phyloP scores from a whole-genome alignment of 2,329 filamentous ascomycete genomes.

The Claviceps fusiformis region DNA sequence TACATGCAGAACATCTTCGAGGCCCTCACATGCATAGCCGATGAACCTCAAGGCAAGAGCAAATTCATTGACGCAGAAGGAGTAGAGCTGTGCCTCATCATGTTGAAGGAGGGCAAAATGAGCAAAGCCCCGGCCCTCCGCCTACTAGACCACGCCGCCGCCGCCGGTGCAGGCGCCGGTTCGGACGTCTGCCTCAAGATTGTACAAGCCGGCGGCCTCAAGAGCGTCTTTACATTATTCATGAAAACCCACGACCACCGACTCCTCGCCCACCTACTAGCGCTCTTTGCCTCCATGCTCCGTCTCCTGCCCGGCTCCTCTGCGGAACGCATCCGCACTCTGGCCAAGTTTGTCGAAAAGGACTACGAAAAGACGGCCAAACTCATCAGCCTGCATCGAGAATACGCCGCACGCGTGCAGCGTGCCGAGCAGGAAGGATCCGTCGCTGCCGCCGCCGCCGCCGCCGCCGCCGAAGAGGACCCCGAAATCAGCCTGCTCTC shows the following conservation, averaged over 20 bases:
- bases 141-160: constrained; percentile 69
- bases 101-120: constrained; percentile 79
- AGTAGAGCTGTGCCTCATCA: constrained; percentile 79
- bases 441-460: too few species aligned
- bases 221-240: constrained; percentile 74
- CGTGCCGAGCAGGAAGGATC: constrained; percentile 31
- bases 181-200: constrained; percentile 57
- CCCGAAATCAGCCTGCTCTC: constrained; percentile 61
- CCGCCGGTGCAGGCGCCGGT: constrained; percentile 31
- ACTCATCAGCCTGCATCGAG: constrained; percentile 56
- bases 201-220: constrained; percentile 73
- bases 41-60: constrained; percentile 59
- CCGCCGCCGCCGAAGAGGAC: constrained; percentile 26
- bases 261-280: constrained; percentile 65
- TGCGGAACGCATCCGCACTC: constrained; percentile 61
- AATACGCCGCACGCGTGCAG: constrained; percentile 55
- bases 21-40: constrained; percentile 64
- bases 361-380: constrained; percentile 75
- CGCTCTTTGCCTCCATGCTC: constrained; percentile 73
- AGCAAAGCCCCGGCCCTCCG: constrained; percentile 67
- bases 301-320: constrained; percentile 67
- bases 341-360: constrained; percentile 94
- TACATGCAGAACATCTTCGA: constrained; percentile 93
- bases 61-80: constrained; percentile 86
- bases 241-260: constrained; percentile 65